phyloP scores from a whole-genome alignment of 768 basidiomycete species.

The Tephrocybe sp. region DNA sequence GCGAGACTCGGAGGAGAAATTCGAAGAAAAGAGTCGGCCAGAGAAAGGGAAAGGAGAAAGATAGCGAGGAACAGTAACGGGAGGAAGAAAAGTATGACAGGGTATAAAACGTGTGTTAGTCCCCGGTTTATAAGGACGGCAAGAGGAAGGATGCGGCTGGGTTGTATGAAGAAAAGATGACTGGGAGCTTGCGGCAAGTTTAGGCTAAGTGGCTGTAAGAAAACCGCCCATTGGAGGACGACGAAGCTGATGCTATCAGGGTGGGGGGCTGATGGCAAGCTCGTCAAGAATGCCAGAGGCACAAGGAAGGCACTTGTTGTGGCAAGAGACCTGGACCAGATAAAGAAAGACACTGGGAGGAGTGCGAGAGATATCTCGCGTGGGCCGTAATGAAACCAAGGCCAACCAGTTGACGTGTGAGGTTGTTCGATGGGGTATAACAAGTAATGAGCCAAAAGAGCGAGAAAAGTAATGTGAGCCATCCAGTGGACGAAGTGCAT shows the following conservation, averaged over 20 bases:
- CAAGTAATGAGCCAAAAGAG: conserved; percentile 38
- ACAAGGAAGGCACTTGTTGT: conserved; percentile 37
- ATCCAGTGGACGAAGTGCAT: conserved; percentile 44
- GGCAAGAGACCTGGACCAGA: conserved; percentile 29
- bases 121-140: conserved; percentile 40
- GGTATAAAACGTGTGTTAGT: conserved; percentile 35
- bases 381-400: conserved; percentile 21
- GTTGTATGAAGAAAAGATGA: conserved; percentile 42
- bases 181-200: conserved; percentile 45
- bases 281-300: conserved; percentile 38
- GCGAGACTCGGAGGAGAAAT: neutral
- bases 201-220: conserved; percentile 42
- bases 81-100: conserved; percentile 45
- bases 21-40: conserved; percentile 36
- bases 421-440: conserved; percentile 38
- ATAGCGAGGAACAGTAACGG: conserved; percentile 44
- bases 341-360: conserved; percentile 36
- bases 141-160: conserved; percentile 41
- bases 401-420: conserved; percentile 19
- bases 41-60: conserved; percentile 47
- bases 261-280: conserved; percentile 41
- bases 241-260: conserved; percentile 40
- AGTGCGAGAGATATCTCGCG: conserved; percentile 39
- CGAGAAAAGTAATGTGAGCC: conserved; percentile 39
- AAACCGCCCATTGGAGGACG: conserved; percentile 39